Base-by-base conservation (phyloP, 192 early-diverging fungal genomes). In the Allomyces arbusculus region DNA sequence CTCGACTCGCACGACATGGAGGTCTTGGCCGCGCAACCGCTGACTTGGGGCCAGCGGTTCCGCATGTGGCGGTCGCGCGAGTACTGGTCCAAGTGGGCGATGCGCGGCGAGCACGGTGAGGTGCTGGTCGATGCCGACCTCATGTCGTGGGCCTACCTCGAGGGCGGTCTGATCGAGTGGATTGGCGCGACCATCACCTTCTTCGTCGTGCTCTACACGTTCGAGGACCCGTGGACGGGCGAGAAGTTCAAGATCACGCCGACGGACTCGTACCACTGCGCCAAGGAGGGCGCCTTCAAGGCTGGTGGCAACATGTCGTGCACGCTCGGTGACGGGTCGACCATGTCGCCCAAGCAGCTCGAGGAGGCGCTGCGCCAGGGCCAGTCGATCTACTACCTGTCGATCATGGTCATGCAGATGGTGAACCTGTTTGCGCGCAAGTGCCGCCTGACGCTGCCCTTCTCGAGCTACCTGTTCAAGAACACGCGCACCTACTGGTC, bases 361-460 rank as follows among this genome's bases (percentile, higher is more conserved):
- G 74, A 75, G n/a, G 78, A 85, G 45, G 82, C 90, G 10, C 72
- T 92, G 8, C 80, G 77, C 65, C 83, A 89, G 72, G 91, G 84
- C 19, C 90, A 91, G 68, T 89, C 89, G 12, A 81, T 78, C 22
- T 81, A 80, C 64, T 92, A 91, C 72, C 74, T 89, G 11, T 77
- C 79, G 25, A 78, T 97, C 23, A 77, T 94, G 79, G 85, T 93
- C 72, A 77, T 85, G 76, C 94, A 97, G 72, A 84, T 89, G 66
- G 94, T 92, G 79, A 97, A 97, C 78, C 70, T 92, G 79, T 95
- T 97, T 72, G 87, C 88, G 22, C 88, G 86, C 78, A 97, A 95
- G 80, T 84, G 86, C 58, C 72, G 87, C 16, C 76, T 86, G 64
- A 75, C 79, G 8, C 67, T 91, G 66, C 91, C 91, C 20, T 85